Conservation (phyloP, 768 basidiomycete species). For the Suillus clintonianus region DNA sequence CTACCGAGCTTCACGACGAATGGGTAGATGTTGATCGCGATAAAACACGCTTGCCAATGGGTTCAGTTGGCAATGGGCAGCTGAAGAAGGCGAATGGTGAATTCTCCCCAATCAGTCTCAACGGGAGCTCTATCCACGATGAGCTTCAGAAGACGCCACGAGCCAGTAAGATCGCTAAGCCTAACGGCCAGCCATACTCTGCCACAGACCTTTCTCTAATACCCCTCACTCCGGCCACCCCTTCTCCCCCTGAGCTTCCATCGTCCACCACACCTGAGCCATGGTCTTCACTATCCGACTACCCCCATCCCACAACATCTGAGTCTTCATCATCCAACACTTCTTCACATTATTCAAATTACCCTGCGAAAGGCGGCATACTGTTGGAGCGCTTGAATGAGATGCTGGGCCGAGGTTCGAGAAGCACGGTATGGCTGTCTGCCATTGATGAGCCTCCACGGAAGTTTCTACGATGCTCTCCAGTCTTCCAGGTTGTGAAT, state of each 20-base stretch:
- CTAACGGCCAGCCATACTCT: slow-evolving; percentile 21
- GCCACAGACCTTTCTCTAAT: slow-evolving; percentile 19
- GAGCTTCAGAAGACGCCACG: slow-evolving; percentile 36
- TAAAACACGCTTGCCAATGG: slow-evolving; percentile 51
- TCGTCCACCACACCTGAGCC: slow-evolving; percentile 76
- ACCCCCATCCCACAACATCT: slow-evolving; percentile 68
- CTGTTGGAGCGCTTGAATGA: slow-evolving; percentile 74
- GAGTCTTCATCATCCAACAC: slow-evolving; percentile 75
- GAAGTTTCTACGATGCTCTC: slow-evolving; percentile 79
- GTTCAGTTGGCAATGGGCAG: slow-evolving; percentile 29
- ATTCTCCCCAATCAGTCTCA: slow-evolving; percentile 28
- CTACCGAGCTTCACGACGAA: slow-evolving; percentile 37
- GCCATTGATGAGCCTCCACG: slow-evolving; percentile 85
- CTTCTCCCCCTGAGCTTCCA: slow-evolving; percentile 55
- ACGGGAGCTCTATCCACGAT: slow-evolving; percentile 28
- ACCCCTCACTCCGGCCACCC: slow-evolving; percentile 39
- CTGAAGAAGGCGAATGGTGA: slow-evolving; percentile 26
- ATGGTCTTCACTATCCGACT: slow-evolving; percentile 73
- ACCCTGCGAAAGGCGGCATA: slow-evolving; percentile 47
- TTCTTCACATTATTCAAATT: slow-evolving; percentile 64
- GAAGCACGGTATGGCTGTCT: slow-evolving; percentile 58
- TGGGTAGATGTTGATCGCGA: slow-evolving; percentile 65
- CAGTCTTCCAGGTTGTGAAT: slow-evolving; percentile 93
- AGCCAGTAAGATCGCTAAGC: slow-evolving; percentile 34
- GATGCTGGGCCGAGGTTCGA: slow-evolving; percentile 61